Percentiles rank a stretch among this genome's conserved stretches.
Evolutionary conservation across 257 asterid species (phyloP).

Genomic region (Petunia secreta): DNA sequence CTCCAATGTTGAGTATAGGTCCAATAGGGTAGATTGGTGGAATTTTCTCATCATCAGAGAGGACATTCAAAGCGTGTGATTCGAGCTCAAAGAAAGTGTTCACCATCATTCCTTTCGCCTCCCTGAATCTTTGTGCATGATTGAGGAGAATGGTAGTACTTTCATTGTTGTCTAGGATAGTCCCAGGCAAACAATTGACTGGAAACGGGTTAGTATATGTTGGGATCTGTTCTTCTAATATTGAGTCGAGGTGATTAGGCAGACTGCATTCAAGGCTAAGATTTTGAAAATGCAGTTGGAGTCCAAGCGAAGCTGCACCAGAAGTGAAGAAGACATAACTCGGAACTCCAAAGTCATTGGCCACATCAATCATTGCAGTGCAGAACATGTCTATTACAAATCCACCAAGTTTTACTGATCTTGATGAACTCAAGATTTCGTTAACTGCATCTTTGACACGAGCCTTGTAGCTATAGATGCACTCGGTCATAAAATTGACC

Average conservation of each 20-base stretch:
- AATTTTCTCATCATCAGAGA: background rate
- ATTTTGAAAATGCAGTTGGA: constrained; percentile 35
- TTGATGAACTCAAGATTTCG: constrained; percentile 6
- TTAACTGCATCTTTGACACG: background rate
- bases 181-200: constrained; percentile 25
- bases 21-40: constrained; percentile 29
- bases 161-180: background rate
- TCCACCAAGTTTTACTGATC: constrained; percentile 20
- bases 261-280: constrained; percentile 27
- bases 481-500: constrained; percentile 24
- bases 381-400: constrained; percentile 31
- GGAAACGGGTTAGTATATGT: constrained; percentile 30
- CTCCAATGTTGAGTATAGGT: constrained; percentile 24
- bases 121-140: constrained; percentile 15
- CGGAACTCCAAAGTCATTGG: constrained; percentile 36
- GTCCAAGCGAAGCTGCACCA: constrained; percentile 35
- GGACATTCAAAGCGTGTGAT: constrained; percentile 12
- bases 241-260: constrained; percentile 13
- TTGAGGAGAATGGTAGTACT: background rate
- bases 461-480: constrained; percentile 27
- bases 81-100: constrained; percentile 38
- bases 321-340: constrained; percentile 34
- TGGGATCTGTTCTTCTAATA: constrained; percentile 15
- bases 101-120: constrained; percentile 34
- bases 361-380: constrained; percentile 42